These are phyloP conservation scores for Aethionema arabicum DNA, from an alignment of 345 rosid species.

Conservation along the genomic window DNA sequence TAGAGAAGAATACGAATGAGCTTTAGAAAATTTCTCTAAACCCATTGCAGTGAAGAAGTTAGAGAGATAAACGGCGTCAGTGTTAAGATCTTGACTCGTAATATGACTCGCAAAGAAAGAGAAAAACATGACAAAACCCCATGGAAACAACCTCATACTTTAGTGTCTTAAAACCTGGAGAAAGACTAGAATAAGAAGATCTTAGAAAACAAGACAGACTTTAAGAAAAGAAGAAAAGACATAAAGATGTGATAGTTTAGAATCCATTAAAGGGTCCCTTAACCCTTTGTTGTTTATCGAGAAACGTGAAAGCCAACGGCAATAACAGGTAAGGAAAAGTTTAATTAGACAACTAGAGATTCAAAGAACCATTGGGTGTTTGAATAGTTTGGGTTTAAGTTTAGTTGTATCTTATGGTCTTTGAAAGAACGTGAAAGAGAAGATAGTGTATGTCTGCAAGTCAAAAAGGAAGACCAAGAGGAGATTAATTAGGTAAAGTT, in stretches of 20 bases:
- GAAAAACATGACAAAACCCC: constrained; percentile 53
- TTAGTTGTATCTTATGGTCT: constrained; percentile 31
- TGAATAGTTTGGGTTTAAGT: constrained; percentile 17
- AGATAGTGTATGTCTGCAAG: constrained; percentile 35
- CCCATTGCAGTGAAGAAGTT: constrained; percentile 63
- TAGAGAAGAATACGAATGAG: constrained; percentile 45
- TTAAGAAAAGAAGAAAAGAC: constrained; percentile 33
- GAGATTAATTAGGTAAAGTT: constrained; percentile 32
- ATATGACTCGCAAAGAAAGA: constrained; percentile 52
- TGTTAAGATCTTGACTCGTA: constrained; percentile 66
- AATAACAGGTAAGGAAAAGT: no score
- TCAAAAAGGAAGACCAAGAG: constrained; percentile 19
- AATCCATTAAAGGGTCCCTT: constrained; percentile 29
- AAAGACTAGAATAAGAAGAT: constrained; percentile 6
- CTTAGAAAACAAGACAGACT: constrained; percentile 27
- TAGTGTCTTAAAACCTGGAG: constrained; percentile 24
- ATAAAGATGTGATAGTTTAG: constrained; percentile 36
- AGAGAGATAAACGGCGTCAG: constrained; percentile 65
- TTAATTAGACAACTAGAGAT: no score
- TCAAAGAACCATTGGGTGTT: no score
- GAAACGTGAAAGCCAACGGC: no score
- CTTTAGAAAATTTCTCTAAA: constrained; percentile 32
- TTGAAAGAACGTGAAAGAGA: constrained; percentile 19
- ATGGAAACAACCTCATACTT: constrained; percentile 55
- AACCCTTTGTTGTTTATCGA: neutral